These are phyloP conservation scores for Saccharomyces paradoxus DNA, from an alignment of 805 yeast species.

Conservation along the genomic window DNA sequence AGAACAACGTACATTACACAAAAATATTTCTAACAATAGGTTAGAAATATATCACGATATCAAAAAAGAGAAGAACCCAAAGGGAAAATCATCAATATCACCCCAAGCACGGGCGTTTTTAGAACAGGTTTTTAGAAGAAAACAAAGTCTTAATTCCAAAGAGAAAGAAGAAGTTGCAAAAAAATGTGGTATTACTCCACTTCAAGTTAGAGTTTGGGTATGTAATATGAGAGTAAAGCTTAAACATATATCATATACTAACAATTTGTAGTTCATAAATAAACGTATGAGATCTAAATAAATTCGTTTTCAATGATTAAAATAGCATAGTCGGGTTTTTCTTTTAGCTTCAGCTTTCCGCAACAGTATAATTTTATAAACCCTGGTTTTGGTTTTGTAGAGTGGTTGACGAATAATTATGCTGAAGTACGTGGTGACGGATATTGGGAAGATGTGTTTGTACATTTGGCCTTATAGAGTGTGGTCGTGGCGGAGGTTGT, in stretches of 20 bases:
- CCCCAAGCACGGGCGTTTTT: slow-evolving; percentile 9
- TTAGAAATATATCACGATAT: neutral
- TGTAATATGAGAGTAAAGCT: slow-evolving; percentile 2
- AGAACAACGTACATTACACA: neutral
- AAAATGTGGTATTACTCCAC: slow-evolving; percentile 15
- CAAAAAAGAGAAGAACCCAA: neutral
- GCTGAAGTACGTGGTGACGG: neutral
- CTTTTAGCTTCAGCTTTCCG: neutral
- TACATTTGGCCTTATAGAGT: neutral
- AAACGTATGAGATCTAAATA: neutral
- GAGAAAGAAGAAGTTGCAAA: slow-evolving; percentile 18
- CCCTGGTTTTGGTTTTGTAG: neutral
- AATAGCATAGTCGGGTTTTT: neutral
- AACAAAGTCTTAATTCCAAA: slow-evolving; percentile 16
- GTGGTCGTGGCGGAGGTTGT: neutral
- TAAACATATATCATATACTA: neutral
- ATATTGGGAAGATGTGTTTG: neutral
- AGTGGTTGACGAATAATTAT: neutral
- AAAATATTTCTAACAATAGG: neutral
- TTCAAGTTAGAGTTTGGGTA: slow-evolving; percentile 23
- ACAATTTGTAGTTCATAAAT: neutral
- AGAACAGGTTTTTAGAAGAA: slow-evolving; percentile 15
- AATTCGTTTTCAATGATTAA: neutral
- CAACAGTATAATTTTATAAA: neutral
- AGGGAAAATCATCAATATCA: neutral